Base-by-base conservation (phyloP, 2,329 filamentous ascomycete species). In the Mariannaea elegans region DNA sequence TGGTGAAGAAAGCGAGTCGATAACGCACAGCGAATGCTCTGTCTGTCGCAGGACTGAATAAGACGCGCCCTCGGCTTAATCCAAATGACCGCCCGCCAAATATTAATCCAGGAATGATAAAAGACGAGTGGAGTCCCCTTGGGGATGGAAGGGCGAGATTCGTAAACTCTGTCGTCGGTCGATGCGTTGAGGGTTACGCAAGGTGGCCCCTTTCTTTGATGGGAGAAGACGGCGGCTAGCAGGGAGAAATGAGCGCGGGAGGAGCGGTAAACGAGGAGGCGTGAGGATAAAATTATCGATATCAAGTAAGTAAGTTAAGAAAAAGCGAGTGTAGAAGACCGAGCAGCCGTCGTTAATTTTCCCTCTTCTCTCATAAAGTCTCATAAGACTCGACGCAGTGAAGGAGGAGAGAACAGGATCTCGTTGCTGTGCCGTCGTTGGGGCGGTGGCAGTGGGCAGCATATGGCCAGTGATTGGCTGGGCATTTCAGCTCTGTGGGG, bases 371-470 rank as follows among this genome's bases (percentile, higher is more conserved):
- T 34, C 34, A 42, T 31, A 36, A 24, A 16, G 9, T 44, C 56
- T 23, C 39, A 24, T 19, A 34, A 19, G 48, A 36, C 36, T 31
- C 32, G 32, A 18, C 24, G 24, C 54, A 51, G 61, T 58, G 61
- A 41, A 53, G 60, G 54, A 60, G 65, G 64, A 61, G 53, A 60
- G 44, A n/a, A 13, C 10, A 59, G 62, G 59, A 57, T 64, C 65
- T 67, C 56, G 66, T 69, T 69, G 66, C 66, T 60, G 66, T 64
- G 66, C 65, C 59, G 54, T 67, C 47, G 66, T 61, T 50, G 47
- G 65, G 61, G 66, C 62, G 56, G 50, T 54, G 45, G 56, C 56
- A 50, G 56, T 45, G 45, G 56, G 56, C 56, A 54, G 42, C 27
- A 21, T n/a, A 21, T 7, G 21, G 18, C 21, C 29, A 8, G 19